Base-by-base conservation (phyloP, 1,139 yeast genomes). In the Candida albicans region DNA sequence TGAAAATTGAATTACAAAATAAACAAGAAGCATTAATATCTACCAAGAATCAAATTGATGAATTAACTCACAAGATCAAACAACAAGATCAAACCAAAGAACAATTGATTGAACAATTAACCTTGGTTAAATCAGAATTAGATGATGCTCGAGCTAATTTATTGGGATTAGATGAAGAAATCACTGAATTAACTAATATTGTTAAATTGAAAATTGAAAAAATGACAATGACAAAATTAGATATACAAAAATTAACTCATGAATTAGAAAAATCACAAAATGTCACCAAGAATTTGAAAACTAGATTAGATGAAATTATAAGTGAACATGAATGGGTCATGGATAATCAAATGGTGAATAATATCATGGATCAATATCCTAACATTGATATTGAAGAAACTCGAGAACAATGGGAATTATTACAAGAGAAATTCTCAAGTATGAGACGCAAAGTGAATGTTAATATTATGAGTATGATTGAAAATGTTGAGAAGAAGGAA, bases 401-500 rank as follows among this genome's bases (percentile, higher is more conserved):
- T 52, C 78, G 81, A 47, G 77, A 75, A 22, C 81, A 84, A 50
- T 76, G 83, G 39, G 68, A 65, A 10, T 74, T 77, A 34, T 73
- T 89, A 50, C 71, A 77, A 36, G 88, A 80, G 27, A 77, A 82
- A 48, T 82, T 82, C 56, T 78, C 80, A 48, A 81, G 81, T n/a
- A 82, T 91, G 87, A 85, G 81, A 67, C 75, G 91, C 48, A 87
- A 84, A 53, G 96, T 93, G 27, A 91, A 91, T 57, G 78, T 87
- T 10, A 87, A 90, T 57, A 93, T 93, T 50, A 88, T 91, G 91
- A 83, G 84, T 55, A 87, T 90, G 89, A 89, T 95, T 53, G 98
- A 91, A 56, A 87, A 85, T 52, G 96, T 90, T 15, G 97, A 91
- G 61, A 87, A 86, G 73, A 89, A 90, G 59, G 98, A 91, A 61